These are phyloP conservation scores for Serendipita sp. DNA, from an alignment of 1,284 basidiomycete species.

Conservation along the genomic window DNA sequence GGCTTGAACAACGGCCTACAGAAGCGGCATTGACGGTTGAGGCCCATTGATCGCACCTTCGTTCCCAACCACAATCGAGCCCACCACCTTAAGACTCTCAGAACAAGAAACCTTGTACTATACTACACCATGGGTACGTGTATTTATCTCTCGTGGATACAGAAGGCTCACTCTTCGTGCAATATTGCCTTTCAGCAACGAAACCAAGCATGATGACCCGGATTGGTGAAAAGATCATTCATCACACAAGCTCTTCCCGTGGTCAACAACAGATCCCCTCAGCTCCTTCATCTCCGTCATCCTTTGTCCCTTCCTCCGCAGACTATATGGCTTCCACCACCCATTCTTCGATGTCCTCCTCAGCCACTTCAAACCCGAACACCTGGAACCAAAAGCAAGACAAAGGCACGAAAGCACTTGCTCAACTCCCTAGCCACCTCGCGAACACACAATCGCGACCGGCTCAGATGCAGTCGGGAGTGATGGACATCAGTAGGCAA, in stretches of 20 bases:
- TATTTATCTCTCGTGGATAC: not conserved
- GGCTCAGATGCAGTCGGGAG: not conserved
- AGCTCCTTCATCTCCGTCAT: not conserved
- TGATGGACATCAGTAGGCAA: not conserved
- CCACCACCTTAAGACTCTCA: too few relatives aligned
- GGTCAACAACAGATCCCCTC: not conserved
- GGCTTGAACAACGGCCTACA: too few relatives aligned
- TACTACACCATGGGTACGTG: not conserved
- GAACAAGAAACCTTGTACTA: too few relatives aligned
- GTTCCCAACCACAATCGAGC: too few relatives aligned
- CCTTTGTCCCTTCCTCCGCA: not conserved
- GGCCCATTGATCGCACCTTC: too few relatives aligned
- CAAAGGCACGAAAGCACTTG: not conserved
- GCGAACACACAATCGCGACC: not conserved
- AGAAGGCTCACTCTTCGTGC: not conserved
- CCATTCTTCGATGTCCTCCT: not conserved
- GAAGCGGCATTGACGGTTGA: too few relatives aligned
- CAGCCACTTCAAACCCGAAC: not conserved
- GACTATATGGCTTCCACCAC: not conserved
- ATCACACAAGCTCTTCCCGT: not conserved
- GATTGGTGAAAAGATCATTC: not conserved
- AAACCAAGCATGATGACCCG: slow-evolving; percentile 5
- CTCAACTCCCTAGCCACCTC: not conserved
- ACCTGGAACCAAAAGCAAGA: not conserved
- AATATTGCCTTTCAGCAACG: not conserved